phyloP scores from a whole-genome alignment of 129 eudicot genomes.

The Centrapalus pauciflorus region DNA sequence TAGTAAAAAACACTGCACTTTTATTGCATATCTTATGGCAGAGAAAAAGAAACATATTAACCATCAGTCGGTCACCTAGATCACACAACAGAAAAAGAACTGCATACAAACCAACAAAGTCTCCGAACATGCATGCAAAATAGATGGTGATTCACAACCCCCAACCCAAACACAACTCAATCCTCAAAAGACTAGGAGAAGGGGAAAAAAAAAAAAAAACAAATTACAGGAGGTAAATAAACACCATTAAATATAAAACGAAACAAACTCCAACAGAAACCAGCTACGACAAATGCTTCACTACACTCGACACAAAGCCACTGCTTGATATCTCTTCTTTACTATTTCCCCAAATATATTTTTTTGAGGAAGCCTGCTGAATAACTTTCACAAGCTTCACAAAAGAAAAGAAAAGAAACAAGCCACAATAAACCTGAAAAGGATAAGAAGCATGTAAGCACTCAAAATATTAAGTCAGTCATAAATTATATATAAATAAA shows the following conservation, averaged over 20 bases:
- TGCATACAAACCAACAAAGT: background rate
- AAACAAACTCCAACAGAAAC: background rate
- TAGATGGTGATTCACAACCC: constrained; percentile 24
- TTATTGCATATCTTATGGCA: background rate
- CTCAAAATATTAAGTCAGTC: background rate
- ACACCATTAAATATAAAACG: background rate
- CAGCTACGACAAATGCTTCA: background rate
- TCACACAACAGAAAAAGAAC: background rate
- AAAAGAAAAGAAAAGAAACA: constrained; percentile 32
- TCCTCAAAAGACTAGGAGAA: background rate
- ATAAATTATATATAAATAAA: background rate
- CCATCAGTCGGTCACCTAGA: background rate
- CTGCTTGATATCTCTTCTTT: constrained; percentile 31
- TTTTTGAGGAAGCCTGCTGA: constrained; percentile 24
- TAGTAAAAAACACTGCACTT: too few relatives aligned
- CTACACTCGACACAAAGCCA: constrained; percentile 36
- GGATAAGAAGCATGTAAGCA: background rate
- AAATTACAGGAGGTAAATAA: constrained; percentile 19
- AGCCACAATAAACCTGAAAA: constrained; percentile 76
- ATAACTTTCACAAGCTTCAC: constrained; percentile 26
- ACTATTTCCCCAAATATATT: constrained; percentile 24
- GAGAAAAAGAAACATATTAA: background rate
- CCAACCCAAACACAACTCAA: constrained; percentile 22
- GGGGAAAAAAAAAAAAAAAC: background rate
- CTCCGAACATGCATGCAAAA: constrained; percentile 17